Percentiles rank a stretch among this genome's conserved stretches.
These are phyloP conservation scores for Daldinia loculata DNA, from an alignment of 495 filamentous ascomycete species.

Conservation along the genomic window DNA sequence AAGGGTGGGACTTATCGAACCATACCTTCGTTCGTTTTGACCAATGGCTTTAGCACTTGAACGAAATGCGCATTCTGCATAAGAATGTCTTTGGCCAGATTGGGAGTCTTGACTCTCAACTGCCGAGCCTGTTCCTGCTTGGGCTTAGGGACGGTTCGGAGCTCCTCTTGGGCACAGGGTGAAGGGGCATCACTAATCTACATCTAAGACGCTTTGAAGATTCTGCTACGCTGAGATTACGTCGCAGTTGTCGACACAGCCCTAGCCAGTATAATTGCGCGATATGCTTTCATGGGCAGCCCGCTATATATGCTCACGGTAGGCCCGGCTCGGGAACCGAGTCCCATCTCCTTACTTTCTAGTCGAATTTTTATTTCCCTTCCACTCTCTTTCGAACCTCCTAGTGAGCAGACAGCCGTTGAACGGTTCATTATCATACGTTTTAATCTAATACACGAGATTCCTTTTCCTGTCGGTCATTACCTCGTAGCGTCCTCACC, in stretches of 20 bases:
- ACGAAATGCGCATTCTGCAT: conserved; percentile 1
- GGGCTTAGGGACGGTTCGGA: background rate
- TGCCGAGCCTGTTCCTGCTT: conserved; percentile 8
- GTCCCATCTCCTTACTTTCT: conserved; percentile 3
- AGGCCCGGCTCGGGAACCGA: conserved; percentile 1
- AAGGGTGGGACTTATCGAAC: conserved; percentile 29
- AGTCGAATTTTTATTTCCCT: conserved; percentile 13
- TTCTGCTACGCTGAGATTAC: conserved; percentile 20
- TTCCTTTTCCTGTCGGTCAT: conserved; percentile 9
- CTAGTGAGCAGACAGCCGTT: conserved; percentile 30
- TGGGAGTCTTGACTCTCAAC: conserved; percentile 5
- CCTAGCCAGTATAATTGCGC: background rate
- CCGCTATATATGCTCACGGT: conserved; percentile 19
- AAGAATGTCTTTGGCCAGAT: background rate
- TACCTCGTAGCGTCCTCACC: background rate
- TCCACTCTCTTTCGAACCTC: conserved; percentile 11
- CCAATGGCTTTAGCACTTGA: conserved; percentile 6
- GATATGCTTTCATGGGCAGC: background rate
- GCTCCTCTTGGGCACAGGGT: background rate
- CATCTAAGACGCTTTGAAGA: background rate
- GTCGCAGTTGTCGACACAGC: conserved; percentile 7
- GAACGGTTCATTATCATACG: conserved; percentile 30
- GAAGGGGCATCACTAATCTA: conserved; percentile 5
- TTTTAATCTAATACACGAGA: conserved; percentile 24
- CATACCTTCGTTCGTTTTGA: background rate